Conservation (phyloP, 208 protist species). For the Leishmania mexicana region DNA sequence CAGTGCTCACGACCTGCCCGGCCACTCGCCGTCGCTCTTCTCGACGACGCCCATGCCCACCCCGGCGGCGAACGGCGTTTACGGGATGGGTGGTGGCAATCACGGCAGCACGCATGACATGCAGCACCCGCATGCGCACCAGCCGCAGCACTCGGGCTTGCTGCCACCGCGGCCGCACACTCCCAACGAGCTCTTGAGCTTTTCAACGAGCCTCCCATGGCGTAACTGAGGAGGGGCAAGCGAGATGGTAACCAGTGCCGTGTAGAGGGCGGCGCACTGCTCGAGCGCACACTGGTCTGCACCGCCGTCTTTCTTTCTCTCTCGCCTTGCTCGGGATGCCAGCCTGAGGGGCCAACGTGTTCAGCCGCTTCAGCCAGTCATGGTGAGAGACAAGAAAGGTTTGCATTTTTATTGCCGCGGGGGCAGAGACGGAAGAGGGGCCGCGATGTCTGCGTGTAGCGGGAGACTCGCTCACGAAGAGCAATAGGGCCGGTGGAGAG, state of each 20-base stretch:
- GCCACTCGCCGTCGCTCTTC: slow-evolving; percentile 29
- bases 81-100: slow-evolving; percentile 16
- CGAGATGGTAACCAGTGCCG: not conserved
- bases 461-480: not conserved
- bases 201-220: slow-evolving; percentile 31
- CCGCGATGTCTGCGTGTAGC: not conserved
- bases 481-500: not conserved
- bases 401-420: not conserved
- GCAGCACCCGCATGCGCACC: slow-evolving; percentile 6
- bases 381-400: not conserved
- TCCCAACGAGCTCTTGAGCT: slow-evolving; percentile 26
- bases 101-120: slow-evolving; percentile 5
- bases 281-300: not conserved
- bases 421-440: not conserved
- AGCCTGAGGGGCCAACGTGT: not conserved
- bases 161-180: slow-evolving; percentile 25
- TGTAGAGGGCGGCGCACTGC: not conserved
- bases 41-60: slow-evolving; percentile 27
- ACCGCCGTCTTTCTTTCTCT: not conserved
- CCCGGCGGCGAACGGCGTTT: slow-evolving; percentile 9
- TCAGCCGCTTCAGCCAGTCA: not conserved
- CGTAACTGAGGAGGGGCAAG: slow-evolving; percentile 14
- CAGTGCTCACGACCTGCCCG: slow-evolving; percentile 15
- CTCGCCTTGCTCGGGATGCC: not conserved
- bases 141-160: slow-evolving; percentile 8